Evolutionary conservation across 495 filamentous ascomycete genomes (phyloP).

Genomic region (Penicillium flavigenum): DNA sequence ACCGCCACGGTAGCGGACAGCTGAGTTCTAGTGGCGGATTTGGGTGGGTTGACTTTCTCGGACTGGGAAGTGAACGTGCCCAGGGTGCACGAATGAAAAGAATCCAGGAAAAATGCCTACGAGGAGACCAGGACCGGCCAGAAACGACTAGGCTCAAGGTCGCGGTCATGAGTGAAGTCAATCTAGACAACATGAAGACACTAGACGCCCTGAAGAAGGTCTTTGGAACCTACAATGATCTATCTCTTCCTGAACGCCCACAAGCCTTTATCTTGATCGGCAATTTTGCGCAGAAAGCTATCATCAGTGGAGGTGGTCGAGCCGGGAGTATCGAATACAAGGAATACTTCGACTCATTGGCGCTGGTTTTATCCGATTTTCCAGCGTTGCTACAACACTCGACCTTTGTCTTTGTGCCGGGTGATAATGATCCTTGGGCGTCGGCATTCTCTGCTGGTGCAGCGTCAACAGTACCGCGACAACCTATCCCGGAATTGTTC

Average conservation of each 20-base stretch:
- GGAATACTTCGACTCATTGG: conserved; percentile 86
- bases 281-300: conserved; percentile 75
- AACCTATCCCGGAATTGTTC: conserved; percentile 78
- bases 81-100: conserved; percentile 78
- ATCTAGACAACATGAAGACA: conserved; percentile 76
- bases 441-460: conserved; percentile 85
- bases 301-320: conserved; percentile 61
- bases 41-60: conserved; percentile 95
- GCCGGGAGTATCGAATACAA: conserved; percentile 88
- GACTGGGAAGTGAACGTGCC: conserved; percentile 85
- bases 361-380: conserved; percentile 79
- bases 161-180: conserved; percentile 75
- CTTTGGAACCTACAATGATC: conserved; percentile 61
- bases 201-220: conserved; percentile 76
- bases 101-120: conserved; percentile 54
- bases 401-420: conserved; percentile 89
- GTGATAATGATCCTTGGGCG: conserved; percentile 93
- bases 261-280: conserved; percentile 78
- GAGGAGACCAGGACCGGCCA: conserved; percentile 22
- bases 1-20: conserved; percentile 52
- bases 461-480: conserved; percentile 68
- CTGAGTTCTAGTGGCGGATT: conserved; percentile 71
- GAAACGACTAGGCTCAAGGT: conserved; percentile 51
- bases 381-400: conserved; percentile 74
- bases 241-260: conserved; percentile 55